These are phyloP conservation scores for Boletus subparvulus DNA, from an alignment of 768 basidiomycete species.

Conservation along the genomic window DNA sequence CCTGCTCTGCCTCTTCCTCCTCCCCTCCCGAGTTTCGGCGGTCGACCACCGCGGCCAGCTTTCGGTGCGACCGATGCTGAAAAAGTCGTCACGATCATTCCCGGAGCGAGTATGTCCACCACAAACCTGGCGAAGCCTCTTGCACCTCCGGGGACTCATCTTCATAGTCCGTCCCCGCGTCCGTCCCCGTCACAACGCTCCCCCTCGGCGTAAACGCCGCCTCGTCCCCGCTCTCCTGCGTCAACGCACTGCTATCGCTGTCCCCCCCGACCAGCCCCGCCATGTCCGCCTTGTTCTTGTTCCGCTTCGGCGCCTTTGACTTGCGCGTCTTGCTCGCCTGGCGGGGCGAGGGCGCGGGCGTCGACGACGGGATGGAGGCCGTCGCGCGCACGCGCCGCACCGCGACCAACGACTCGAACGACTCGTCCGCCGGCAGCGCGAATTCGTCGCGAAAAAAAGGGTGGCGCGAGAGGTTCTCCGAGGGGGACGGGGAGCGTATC, in stretches of 20 bases:
- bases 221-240: slow-evolving; percentile 81
- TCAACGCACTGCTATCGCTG: slow-evolving; percentile 82
- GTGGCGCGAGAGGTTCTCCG: slow-evolving; percentile 64
- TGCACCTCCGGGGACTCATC: slow-evolving; percentile 62
- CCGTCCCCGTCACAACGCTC: slow-evolving; percentile 70
- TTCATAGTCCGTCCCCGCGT: slow-evolving; percentile 68
- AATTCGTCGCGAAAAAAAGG: slow-evolving; percentile 77
- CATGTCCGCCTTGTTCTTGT: slow-evolving; percentile 49
- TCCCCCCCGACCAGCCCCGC: slow-evolving; percentile 79
- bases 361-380: slow-evolving; percentile 50
- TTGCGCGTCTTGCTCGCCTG: slow-evolving; percentile 38
- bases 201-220: slow-evolving; percentile 58
- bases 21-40: slow-evolving; percentile 27
- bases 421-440: slow-evolving; percentile 54
- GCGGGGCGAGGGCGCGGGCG: slow-evolving; percentile 56
- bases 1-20: slow-evolving; percentile 30
- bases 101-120: background rate
- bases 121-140: slow-evolving; percentile 59
- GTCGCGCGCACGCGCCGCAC: slow-evolving; percentile 63
- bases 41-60: slow-evolving; percentile 27
- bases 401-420: slow-evolving; percentile 58
- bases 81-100: slow-evolving; percentile 13
- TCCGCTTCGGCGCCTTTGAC: slow-evolving; percentile 48
- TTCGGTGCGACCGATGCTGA: slow-evolving; percentile 22
- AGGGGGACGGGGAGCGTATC: slow-evolving; percentile 65